These are phyloP conservation scores for Chimonanthus salicifolius DNA, from an alignment of 164 flowering plant genomes.

Conservation along the genomic window DNA sequence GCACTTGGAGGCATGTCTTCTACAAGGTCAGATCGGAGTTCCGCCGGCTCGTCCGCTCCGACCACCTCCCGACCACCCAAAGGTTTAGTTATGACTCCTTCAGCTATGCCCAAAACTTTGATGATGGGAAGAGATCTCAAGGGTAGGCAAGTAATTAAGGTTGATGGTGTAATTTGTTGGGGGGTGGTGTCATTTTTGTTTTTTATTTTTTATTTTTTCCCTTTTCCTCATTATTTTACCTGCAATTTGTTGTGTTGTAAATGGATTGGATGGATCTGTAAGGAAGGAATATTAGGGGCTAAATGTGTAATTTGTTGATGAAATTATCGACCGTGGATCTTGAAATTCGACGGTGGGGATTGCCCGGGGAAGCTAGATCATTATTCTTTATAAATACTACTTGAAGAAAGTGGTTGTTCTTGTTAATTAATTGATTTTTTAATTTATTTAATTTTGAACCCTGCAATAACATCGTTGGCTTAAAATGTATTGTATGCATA, in stretches of 20 bases:
- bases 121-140: constrained; percentile 14
- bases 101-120: constrained; percentile 36
- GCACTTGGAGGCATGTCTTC: constrained; percentile 67
- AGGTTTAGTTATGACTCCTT: constrained; percentile 42
- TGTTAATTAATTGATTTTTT: background rate
- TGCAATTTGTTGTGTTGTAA: background rate
- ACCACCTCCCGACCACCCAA: constrained; percentile 36
- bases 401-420: background rate
- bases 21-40: constrained; percentile 57
- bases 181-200: background rate
- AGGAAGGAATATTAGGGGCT: background rate
- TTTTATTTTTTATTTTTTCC: background rate
- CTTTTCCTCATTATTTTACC: background rate
- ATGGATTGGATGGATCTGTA: background rate
- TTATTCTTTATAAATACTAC: background rate
- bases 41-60: constrained; percentile 34
- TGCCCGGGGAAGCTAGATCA: background rate
- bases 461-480: background rate
- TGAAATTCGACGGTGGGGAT: constrained; percentile 1
- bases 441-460: background rate
- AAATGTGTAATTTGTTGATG: background rate
- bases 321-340: background rate
- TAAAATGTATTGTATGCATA: background rate
- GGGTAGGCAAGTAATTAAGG: background rate
- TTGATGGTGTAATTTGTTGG: background rate